Base-by-base conservation (phyloP, 495 filamentous ascomycete species). In the Barbatosphaeria neglecta region DNA sequence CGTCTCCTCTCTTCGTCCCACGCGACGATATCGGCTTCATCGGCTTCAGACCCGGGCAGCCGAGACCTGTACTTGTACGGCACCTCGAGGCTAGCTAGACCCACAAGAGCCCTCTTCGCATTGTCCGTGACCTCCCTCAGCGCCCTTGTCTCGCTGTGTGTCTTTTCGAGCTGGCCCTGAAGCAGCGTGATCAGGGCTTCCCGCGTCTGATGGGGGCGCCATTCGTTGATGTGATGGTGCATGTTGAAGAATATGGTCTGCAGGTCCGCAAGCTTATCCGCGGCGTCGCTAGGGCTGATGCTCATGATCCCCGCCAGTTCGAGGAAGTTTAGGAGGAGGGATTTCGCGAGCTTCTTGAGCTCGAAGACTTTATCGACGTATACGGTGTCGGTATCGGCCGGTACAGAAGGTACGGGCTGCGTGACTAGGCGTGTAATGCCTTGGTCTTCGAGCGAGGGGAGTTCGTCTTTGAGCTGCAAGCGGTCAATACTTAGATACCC, bases 201-300 rank as follows among this genome's bases (percentile, higher is more conserved):
- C 31, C 92, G 70, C 20, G 90, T 89, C 63, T 98, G 93, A 62
- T 98, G 92, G 2, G 92, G 93, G 19, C 92, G 81, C 62, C 96
- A 97, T 48, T 92, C 82, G 61, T 98, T 98, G 41, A 96, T 75
- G 17, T 90, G 74, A 50, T 89, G 84, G 60, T 96, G 87, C 44
- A 89, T 83, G 63, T 97, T 95, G 55, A 87, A 78, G 47, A 90
- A 82, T 4, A 96, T 54, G 20, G 79, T 84, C 53, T 80, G 72
- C n/a, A 98, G 52, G 54, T 95, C 81, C 3, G 77, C 65, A 22
- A 89, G 72, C 56, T 90, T 90, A 16, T 80, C 72, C 18, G 70
- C 63, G 41, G 64, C 72, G 62, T 74, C 64, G 15, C 75, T 70
- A 0, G 87, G 83, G 19, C 82, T 71, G 2, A 78, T 63, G 13